Evolutionary conservation across 2,329 filamentous ascomycete genomes (phyloP), one percentile per base, ranked within the genome.

Genomic region (Ilyonectria robusta): DNA sequence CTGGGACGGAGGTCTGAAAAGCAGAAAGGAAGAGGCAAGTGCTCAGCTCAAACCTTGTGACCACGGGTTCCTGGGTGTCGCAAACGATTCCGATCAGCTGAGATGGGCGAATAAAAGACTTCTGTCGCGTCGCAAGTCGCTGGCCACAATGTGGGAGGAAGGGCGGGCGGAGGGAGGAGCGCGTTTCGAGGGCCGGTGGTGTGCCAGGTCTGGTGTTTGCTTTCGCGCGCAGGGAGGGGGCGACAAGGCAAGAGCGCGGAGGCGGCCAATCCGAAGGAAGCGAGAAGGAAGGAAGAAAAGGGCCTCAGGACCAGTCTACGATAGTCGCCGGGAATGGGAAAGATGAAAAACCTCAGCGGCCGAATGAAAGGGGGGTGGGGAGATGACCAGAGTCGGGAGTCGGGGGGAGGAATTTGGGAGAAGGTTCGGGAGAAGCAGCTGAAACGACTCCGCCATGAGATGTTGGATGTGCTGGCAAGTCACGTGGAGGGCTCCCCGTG

Each of bases 1-100:
- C 73, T 79, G 77, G 76, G 75, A 77, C 75, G 75, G 73, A 76
- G 72, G 72, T 80, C 76, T 78, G 75, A 75, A 74, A 78, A 77
- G 76, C 77, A 81, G 76, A 78, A 79, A 77, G 76, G 75, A 78
- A 79, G 78, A 80, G 77, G 75, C 78, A 78, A 76, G 78, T 80
- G 74, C 76, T 77, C 75, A 78, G 77, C 78, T 81, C 78, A 78
- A 81, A 81, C 79, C 80, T 80, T 76, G 70, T 75, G 69, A 69
- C 65, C 68, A 70, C 69, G 65, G 53, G 55, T 61, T 68, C 66
- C 66, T 71, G 59, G 62, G 56, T 67, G 69, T 74, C 73, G 72
- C 72, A 73, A 66, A 72, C 62, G 63, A 59, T 66, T 72, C 70
- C 55, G 46, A 59, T 66, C 62, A 72, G 56, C 59, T 55, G 59